Conservation (phyloP, 2,329 filamentous ascomycete species). For the Penicillium sp. region DNA sequence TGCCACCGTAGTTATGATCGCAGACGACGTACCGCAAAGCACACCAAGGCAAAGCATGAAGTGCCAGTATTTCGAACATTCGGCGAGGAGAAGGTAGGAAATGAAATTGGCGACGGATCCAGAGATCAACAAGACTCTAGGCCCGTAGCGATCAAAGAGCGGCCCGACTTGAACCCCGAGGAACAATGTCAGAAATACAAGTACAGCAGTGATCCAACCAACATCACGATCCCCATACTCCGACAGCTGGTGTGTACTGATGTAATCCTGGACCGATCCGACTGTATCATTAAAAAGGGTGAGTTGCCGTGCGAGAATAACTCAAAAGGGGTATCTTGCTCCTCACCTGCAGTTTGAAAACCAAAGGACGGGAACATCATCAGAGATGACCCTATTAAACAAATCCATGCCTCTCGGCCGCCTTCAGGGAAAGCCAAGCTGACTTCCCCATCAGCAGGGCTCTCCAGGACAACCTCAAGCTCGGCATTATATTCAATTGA, state of each 20-base stretch:
- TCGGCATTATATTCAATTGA: neutral
- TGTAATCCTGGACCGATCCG: conserved; percentile 51
- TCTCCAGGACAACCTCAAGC: conserved; percentile 3
- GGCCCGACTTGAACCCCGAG: conserved; percentile 51
- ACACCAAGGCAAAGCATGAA: conserved; percentile 44
- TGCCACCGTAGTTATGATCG: conserved; percentile 37
- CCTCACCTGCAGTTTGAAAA: conserved; percentile 42
- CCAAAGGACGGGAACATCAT: conserved; percentile 45
- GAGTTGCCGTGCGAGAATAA: neutral
- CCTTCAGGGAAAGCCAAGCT: conserved; percentile 30
- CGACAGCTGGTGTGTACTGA: conserved; percentile 46
- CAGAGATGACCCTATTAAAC: conserved; percentile 35
- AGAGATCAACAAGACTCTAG: conserved; percentile 40
- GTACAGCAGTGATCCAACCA: conserved; percentile 51
- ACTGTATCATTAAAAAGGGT: conserved; percentile 26
- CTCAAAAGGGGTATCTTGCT: neutral
- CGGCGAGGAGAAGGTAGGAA: conserved; percentile 48
- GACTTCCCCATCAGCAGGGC: conserved; percentile 7
- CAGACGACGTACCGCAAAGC: conserved; percentile 36
- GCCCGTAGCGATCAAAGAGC: conserved; percentile 50
- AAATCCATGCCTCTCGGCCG: conserved; percentile 35
- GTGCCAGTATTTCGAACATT: conserved; percentile 51
- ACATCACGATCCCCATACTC: conserved; percentile 46
- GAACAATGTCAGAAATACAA: conserved; percentile 47
- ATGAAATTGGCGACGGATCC: conserved; percentile 40